phyloP scores from a whole-genome alignment of 139 green algal genomes.

The Picochlorum costavermella region DNA sequence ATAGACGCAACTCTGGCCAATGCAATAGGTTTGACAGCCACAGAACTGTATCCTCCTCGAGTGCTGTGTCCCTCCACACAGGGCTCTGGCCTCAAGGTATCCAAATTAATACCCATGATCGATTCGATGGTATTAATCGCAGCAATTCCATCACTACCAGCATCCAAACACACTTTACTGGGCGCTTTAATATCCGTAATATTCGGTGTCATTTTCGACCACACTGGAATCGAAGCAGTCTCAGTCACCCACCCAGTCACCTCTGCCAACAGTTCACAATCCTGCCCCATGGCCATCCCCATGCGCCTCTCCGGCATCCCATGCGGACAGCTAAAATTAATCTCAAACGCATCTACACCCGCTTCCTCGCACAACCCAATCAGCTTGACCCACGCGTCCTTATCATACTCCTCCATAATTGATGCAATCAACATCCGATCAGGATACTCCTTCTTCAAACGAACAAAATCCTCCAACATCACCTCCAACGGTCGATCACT shows the following conservation, averaged over 20 bases:
- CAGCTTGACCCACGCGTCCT: conserved; percentile 86
- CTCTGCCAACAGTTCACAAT: conserved; percentile 55
- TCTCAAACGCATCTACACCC: conserved; percentile 91
- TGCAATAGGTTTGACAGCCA: conserved; percentile 93
- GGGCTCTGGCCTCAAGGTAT: conserved; percentile 74
- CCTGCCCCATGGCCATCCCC: conserved; percentile 63
- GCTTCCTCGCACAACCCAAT: conserved; percentile 76
- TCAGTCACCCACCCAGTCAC: conserved; percentile 88
- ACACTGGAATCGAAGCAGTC: conserved; percentile 78
- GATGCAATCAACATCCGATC: conserved; percentile 85
- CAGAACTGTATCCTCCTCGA: conserved; percentile 70
- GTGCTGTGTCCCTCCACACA: conserved; percentile 44
- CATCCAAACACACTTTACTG: conserved; percentile 42
- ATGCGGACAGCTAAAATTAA: conserved; percentile 95
- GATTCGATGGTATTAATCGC: conserved; percentile 86
- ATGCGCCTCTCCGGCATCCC: conserved; percentile 88
- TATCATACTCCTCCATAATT: conserved; percentile 93
- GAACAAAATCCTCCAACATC: conserved; percentile 88
- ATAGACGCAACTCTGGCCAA: conserved; percentile 69
- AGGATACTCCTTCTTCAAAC: conserved; percentile 88
- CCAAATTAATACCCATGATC: conserved; percentile 93
- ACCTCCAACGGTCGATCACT: conserved; percentile 81
- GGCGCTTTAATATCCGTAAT: conserved; percentile 86
- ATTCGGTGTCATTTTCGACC: conserved; percentile 99
- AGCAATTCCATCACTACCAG: conserved; percentile 57